Conservation (phyloP, 345 rosid species). For the Syzygium jambos region DNA sequence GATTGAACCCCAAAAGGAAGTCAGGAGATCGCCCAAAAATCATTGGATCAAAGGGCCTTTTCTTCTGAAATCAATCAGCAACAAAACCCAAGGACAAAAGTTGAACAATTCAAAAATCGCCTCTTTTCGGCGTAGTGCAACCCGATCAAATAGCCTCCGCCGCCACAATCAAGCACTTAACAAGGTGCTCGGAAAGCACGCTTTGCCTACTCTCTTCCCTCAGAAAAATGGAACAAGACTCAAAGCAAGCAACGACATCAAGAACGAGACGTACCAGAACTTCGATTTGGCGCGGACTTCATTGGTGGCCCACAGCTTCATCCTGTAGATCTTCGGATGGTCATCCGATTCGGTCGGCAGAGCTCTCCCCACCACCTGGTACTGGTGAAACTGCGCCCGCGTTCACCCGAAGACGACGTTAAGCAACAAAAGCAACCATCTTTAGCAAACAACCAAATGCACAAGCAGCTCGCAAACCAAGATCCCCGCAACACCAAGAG, state of each 20-base stretch:
- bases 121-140: neutral
- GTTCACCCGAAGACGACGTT: neutral
- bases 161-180: neutral
- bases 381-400: conserved; percentile 11
- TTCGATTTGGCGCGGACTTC: conserved; percentile 13
- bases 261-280: conserved; percentile 4
- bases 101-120: neutral
- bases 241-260: neutral
- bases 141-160: neutral
- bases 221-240: neutral
- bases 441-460: neutral
- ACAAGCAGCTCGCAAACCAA: neutral
- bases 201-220: neutral
- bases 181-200: neutral
- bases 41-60: neutral
- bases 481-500: neutral
- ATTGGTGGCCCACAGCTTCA: conserved; percentile 13
- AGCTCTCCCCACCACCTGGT: conserved; percentile 12
- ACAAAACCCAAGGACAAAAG: neutral
- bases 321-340: conserved; percentile 15
- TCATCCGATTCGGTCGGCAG: conserved; percentile 11
- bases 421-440: neutral
- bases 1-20: neutral
- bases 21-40: neutral
- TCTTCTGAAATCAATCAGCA: neutral